Base-by-base conservation (phyloP, 768 basidiomycete genomes). In the Lentinus tigrinus region DNA sequence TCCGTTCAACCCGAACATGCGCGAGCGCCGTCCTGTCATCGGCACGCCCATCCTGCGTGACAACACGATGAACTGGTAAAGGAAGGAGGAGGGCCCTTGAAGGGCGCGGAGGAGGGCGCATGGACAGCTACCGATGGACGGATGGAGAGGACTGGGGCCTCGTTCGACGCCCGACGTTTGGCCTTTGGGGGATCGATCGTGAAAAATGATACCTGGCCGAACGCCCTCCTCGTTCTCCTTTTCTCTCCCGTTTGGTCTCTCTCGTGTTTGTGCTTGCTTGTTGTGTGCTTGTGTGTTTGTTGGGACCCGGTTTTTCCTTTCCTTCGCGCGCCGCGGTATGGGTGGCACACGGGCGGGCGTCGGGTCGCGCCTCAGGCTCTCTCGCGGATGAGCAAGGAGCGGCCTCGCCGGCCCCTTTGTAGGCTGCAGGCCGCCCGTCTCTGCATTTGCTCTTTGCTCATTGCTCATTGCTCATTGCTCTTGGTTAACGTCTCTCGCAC, bases 11-110 rank as follows among this genome's bases (percentile, higher is more conserved):
- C 54, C 56, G 3, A 72, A 61, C 63, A 80, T 82, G 79, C 79
- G 78, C 55, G 82, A 88, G 74, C 78, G 89, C 47, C 76, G 85
- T 64, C 75, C 78, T 57, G 78, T 89, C 39, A 93, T 93, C 59
- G 88, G 86, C 3, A 82, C 88, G 50, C 91, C 92, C 21, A 81
- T 92, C 59, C 68, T 94, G 73, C 77, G 82, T 67, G 88, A 91
- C 74, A 93, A 87, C 73, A 93, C 85, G 64, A 84, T 93, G 84
- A 89, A 91, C 71, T 93, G 91, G 90, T 93, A 58, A 21, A 48
- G 16, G 34, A 21, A 19, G 3, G 19, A n/a, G n/a, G n/a, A n/a
- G 10, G 10, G 19, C 11, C 39, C n/a, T n/a, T 3, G 40, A 3
- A 42, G 48, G 17, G 46, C 27, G 43, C 38, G 36, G 23, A 23